These are phyloP conservation scores for Periconia sp. DNA, from an alignment of 2,329 filamentous ascomycete genomes.

Conservation along the genomic window DNA sequence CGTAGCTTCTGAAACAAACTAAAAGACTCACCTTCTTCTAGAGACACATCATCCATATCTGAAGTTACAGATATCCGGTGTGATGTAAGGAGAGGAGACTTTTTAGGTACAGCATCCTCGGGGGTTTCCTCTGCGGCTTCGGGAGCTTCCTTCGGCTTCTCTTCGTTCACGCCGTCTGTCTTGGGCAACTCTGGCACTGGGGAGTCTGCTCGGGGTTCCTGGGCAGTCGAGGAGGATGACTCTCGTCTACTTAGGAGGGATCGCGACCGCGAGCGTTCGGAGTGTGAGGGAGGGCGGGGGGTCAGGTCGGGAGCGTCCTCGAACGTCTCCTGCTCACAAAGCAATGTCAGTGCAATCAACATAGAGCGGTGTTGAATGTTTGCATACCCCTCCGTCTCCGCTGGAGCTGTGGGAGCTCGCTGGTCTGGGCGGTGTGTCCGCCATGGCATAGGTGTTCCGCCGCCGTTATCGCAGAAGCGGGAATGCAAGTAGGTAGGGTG, in stretches of 20 bases:
- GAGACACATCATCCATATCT: conserved; percentile 68
- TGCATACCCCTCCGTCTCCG: conserved; percentile 36
- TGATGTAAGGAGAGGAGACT: conserved; percentile 60
- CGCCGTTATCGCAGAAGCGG: conserved; percentile 14
- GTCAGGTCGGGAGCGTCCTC: conserved; percentile 77
- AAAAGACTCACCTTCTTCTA: conserved; percentile 60
- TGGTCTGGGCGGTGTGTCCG: conserved; percentile 25
- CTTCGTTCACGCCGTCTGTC: conserved; percentile 9
- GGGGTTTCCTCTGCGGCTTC: conserved; percentile 25
- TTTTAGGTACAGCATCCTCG: conserved; percentile 47
- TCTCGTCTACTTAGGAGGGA: conserved; percentile 58
- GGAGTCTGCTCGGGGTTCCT: conserved; percentile 25
- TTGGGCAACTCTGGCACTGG: conserved; percentile 26
- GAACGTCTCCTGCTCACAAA: conserved; percentile 69
- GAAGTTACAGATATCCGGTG: conserved; percentile 63
- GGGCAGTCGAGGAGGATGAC: conserved; percentile 40
- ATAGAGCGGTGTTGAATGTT: too few species aligned
- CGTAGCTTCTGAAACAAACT: conserved; percentile 3
- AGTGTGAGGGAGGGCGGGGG: conserved; percentile 46
- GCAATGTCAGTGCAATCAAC: conserved; percentile 9
- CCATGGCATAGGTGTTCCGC: conserved; percentile 21
- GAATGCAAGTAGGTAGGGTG: conserved; percentile 6
- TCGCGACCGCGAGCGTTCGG: conserved; percentile 53
- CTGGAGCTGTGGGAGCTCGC: conserved; percentile 41
- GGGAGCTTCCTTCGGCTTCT: conserved; percentile 11